A percentile compares a stretch with the other conserved stretches of the same genome.
phyloP scores from a whole-genome alignment of 306 rosid genomes.

The Cicer yamashitae region DNA sequence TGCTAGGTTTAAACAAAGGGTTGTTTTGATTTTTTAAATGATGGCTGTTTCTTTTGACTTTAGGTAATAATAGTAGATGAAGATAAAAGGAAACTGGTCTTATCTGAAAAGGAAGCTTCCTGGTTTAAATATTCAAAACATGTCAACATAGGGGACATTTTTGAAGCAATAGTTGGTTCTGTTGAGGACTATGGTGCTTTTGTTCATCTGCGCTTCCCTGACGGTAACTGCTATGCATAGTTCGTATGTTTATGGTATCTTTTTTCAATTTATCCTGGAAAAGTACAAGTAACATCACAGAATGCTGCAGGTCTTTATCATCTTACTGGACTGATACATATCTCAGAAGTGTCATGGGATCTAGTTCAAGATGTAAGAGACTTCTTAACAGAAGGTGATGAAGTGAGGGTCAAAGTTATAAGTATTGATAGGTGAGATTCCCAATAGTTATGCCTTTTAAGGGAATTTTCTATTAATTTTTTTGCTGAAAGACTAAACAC shows the following conservation, averaged over 20 bases:
- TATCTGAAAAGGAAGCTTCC: constrained; percentile 89
- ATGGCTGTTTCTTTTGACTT: constrained; percentile 48
- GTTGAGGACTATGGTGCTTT: constrained; percentile 91
- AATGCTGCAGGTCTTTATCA: constrained; percentile 85
- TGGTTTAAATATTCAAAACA: constrained; percentile 73
- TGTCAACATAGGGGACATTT: constrained; percentile 74
- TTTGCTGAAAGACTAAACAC: constrained; percentile 11
- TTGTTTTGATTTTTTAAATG: constrained; percentile 39
- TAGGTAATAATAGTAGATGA: constrained; percentile 89
- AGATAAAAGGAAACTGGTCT: constrained; percentile 64
- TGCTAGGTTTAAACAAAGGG: constrained; percentile 16
- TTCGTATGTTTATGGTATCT: not conserved
- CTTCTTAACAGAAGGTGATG: constrained; percentile 69
- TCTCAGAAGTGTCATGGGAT: constrained; percentile 98
- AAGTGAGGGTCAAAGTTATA: constrained; percentile 71
- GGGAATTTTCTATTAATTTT: constrained; percentile 12
- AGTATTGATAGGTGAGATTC: constrained; percentile 67
- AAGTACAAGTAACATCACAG: constrained; percentile 51
- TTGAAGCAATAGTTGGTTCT: constrained; percentile 73
- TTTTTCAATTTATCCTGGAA: constrained; percentile 34
- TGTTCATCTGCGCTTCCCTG: constrained; percentile 79
- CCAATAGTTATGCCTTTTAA: constrained; percentile 15
- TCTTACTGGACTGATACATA: constrained; percentile 86
- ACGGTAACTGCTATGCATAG: constrained; percentile 59
- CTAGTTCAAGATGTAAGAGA: constrained; percentile 87